A percentile compares a stretch with the other conserved stretches of the same genome.
Conservation (phyloP, 2,329 filamentous ascomycete species). For the Zelopaecilomyces penicillatus region DNA sequence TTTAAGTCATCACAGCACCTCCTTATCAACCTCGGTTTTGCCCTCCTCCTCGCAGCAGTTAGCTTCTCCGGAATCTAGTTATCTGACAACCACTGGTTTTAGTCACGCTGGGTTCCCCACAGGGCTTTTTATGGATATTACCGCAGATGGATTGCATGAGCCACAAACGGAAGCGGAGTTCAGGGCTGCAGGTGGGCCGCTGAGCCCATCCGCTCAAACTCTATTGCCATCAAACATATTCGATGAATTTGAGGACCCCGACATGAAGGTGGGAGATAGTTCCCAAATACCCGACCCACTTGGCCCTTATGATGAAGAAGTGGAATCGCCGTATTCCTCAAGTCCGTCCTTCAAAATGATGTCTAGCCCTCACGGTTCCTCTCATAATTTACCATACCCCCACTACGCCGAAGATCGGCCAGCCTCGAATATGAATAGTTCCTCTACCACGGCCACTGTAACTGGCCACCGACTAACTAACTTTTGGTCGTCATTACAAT, state of each 20-base stretch:
- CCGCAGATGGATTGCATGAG: constrained; percentile 29
- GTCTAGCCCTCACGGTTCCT: constrained; percentile 54
- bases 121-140: constrained; percentile 44
- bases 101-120: constrained; percentile 43
- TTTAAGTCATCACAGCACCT: constrained; percentile 40
- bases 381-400: constrained; percentile 49
- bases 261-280: constrained; percentile 29
- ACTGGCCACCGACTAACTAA: constrained; percentile 33
- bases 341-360: constrained; percentile 47
- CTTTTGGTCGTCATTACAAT: constrained; percentile 53
- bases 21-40: constrained; percentile 33
- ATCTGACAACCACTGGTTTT: constrained; percentile 46
- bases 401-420: constrained; percentile 38
- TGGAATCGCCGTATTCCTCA: constrained; percentile 55
- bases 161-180: constrained; percentile 54
- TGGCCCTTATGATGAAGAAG: constrained; percentile 29
- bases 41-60: constrained; percentile 31
- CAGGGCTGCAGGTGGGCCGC: constrained; percentile 55
- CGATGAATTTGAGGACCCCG: constrained; percentile 56
- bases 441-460: constrained; percentile 28
- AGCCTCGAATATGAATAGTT: constrained; percentile 22
- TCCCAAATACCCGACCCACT: constrained; percentile 26
- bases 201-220: constrained; percentile 69
- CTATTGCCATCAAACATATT: constrained; percentile 61
- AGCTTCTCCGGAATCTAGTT: constrained; percentile 31